A percentile compares a stretch with the other conserved stretches of the same genome.
Evolutionary conservation across 1,284 basidiomycete genomes (phyloP).

Genomic region (Tilletia setariae): DNA sequence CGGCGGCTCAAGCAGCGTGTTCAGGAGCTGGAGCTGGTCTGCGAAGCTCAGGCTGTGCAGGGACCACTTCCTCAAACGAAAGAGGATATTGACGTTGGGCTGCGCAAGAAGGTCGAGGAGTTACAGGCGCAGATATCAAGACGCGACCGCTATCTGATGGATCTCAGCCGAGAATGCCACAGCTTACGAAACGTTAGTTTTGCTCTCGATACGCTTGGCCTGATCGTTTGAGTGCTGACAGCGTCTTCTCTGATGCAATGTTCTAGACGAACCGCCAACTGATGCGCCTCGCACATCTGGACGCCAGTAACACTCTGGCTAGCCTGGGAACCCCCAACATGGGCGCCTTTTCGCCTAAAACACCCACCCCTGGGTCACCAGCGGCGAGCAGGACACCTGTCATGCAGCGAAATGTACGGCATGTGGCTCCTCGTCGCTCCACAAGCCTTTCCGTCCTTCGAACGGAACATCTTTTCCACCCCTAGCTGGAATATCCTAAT

Average conservation of each 20-base stretch:
- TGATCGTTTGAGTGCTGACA: too few relatives aligned
- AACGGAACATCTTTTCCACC: too few relatives aligned
- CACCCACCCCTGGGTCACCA: too few relatives aligned
- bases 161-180: conserved; percentile 31
- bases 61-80: conserved; percentile 39
- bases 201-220: too few relatives aligned
- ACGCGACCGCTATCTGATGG: conserved; percentile 36
- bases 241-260: too few relatives aligned
- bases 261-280: conserved; percentile 9
- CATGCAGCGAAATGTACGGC: too few relatives aligned
- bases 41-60: conserved; percentile 33
- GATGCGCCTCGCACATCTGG: not conserved
- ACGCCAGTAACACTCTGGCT: not conserved
- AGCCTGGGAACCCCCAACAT: not conserved
- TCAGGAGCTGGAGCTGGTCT: conserved; percentile 43
- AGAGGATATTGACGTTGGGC: conserved; percentile 48
- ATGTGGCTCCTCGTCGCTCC: too few relatives aligned
- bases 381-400: too few relatives aligned
- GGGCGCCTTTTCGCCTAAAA: not conserved
- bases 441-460: not conserved
- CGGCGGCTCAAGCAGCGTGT: conserved; percentile 32
- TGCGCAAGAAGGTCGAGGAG: conserved; percentile 15
- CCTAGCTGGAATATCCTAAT: too few relatives aligned
- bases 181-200: not conserved
- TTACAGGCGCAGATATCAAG: conserved; percentile 25